Evolutionary conservation across 495 filamentous ascomycete species (phyloP), one percentile per base, ranked within the genome.

Genomic region (Baudoinia panamericana): DNA sequence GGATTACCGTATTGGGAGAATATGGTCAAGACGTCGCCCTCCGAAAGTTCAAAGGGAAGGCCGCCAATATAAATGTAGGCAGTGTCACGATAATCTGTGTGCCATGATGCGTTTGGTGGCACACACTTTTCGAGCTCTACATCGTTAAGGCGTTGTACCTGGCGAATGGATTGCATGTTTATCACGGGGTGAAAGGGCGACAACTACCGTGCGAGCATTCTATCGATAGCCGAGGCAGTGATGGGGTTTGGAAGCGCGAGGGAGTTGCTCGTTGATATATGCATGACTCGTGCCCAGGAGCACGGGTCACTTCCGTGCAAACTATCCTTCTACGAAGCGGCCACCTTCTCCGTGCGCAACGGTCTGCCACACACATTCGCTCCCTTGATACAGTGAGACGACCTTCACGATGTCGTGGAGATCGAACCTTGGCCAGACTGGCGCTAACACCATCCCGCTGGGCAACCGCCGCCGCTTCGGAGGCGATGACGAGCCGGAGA

Each of bases 1-100:
- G 92, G 92, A 56, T 96, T 86, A 45, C 90, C 90, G 54, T 76
- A 99, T 56, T 99, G 92, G 19, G 84, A 93, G 71, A 96, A 99
- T 41, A 99, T 92, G 19, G 88, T 83, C 45, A 96, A 72, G 45
- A 99, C 74, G 62, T 99, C 90, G 53, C 90, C 90, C 61, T 99
- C 90, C 30, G 84, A 84, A 16, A 99, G 71, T 50, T 93, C 84
- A 60, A 82, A 94, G 8, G 87, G 87, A 32, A 99, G 73, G 21
- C 90, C 90, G 51, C 92, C 92, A 41, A 96, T 85, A 66, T 90
- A 90, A 56, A 99, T 69, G 61, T 88, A 99, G 46, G 90, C 90
- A 10, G 92, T 94, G 66, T 95, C 88, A 59, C 82, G 80, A 62
- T 93, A 96, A 65, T 99, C 90, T 54, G 79, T 75, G 60, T 99